Evolutionary conservation across 805 yeast genomes (phyloP).

Genomic region (Grigorovia transvaalensis): DNA sequence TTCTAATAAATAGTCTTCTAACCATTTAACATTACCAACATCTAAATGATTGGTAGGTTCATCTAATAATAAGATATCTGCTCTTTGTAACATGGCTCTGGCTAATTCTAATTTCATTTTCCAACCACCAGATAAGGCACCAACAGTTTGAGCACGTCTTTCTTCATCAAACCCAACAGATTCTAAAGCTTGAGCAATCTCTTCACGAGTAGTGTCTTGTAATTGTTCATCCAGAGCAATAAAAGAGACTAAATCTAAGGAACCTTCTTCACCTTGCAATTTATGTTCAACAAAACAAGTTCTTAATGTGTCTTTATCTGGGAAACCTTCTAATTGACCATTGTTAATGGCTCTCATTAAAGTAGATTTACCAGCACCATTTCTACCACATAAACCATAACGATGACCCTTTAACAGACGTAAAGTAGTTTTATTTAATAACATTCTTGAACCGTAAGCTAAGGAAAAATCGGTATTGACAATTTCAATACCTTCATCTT

Average conservation of each 20-base stretch:
- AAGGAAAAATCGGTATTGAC: constrained; percentile 91
- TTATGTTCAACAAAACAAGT: constrained; percentile 97
- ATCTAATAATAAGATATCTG: constrained; percentile 86
- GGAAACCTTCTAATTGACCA: constrained; percentile 97
- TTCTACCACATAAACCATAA: constrained; percentile 95
- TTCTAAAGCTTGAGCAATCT: constrained; percentile 63
- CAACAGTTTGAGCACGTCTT: constrained; percentile 82
- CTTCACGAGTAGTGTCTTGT: constrained; percentile 48
- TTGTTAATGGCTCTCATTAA: constrained; percentile 93
- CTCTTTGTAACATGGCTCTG: constrained; percentile 97
- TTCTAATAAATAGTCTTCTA: constrained; percentile 72
- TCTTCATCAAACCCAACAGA: constrained; percentile 88
- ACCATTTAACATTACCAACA: constrained; percentile 87
- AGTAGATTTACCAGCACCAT: constrained; percentile 98
- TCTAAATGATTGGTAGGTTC: constrained; percentile 99
- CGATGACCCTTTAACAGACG: constrained; percentile 89
- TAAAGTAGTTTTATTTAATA: constrained; percentile 82
- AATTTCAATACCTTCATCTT: constrained; percentile 76
- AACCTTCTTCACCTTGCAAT: constrained; percentile 89
- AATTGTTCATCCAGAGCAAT: constrained; percentile 85
- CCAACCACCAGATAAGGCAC: constrained; percentile 98
- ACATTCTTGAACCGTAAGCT: constrained; percentile 97
- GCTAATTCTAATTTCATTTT: constrained; percentile 97
- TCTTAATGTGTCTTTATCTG: constrained; percentile 71
- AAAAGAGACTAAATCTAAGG: constrained; percentile 76